Base-by-base conservation (phyloP, 2,329 filamentous ascomycete genomes). In the Alternaria conjuncta region DNA sequence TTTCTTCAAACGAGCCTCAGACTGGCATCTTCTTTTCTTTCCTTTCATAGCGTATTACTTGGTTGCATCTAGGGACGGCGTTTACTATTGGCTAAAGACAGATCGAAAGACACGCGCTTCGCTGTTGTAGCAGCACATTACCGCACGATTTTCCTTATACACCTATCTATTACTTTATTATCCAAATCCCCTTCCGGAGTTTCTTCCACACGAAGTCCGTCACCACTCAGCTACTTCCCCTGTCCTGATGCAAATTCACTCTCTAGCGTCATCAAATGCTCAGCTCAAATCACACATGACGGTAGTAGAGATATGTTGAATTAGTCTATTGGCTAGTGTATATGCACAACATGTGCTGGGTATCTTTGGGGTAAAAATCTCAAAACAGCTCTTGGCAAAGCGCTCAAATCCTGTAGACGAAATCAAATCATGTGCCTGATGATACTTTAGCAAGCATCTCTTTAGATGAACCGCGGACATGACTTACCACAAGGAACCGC, bases 401-500 rank as follows among this genome's bases (percentile, higher is more conserved):
- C 23, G 15, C 28, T 23, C 49, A 36, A 6, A 4, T 18, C 20
- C 8, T 3, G 13, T n/a, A 32, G 23, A 49, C 6, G n/a, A 10
- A 15, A 53, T 53, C 13, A 53, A 36, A 53, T 18, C 49, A 53
- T 53, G n/a, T 53, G 49, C 49, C 49, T 53, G 7, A 15, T 36
- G 28, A 12, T 1, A 23, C 21, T 7, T 53, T 53, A 53, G 57
- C 49, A 12, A 32, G 15, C 13, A 13, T 7, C 47, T 30, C n/a
- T 50, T 25, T 1, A 32, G 15, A 51, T 4, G 47, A 26, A 20
- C 0, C 11, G 20, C 15, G 6, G 12, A 23, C 21, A 12, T 15
- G 13, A 55, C 46, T 57, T 23, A 70, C 67, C 67, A 70, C 13
- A 71, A 43, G 10, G 60, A 58, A 5, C 69, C 67, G 15, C 65